Base-by-base conservation (phyloP, 495 filamentous ascomycete species). In the Neurospora sp. region DNA sequence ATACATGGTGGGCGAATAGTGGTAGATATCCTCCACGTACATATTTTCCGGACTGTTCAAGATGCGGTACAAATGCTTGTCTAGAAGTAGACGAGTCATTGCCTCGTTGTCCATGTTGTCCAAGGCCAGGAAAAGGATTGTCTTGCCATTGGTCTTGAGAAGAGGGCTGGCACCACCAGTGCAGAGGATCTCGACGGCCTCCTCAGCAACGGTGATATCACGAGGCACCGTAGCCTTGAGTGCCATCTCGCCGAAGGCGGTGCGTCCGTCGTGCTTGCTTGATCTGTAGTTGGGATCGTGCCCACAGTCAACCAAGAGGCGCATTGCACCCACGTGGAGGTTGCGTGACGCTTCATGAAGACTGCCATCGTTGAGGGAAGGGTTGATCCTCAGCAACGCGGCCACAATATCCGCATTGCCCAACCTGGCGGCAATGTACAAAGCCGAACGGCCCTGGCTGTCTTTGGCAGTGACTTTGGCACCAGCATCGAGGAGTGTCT, bases 1-100 rank as follows among this genome's bases (percentile, higher is more conserved):
- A 40, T 84, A 85, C 78, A 82, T 84, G 9, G 83, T 84, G 0
- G 83, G 83, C 3, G 83, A 84, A 70, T 81, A 84, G 38, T 80
- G 79, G 71, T 77, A 80, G 66, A 79, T 77, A 12, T 78, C 82
- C 20, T 84, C 77, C 31, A 75, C 77, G 59, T 81, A 85, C 6
- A 81, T 79, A 70, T 84, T 83, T 38, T 82, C 83, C 31, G 79
- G 78, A 37, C 80, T 83, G 70, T 85, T 84, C 38, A 85, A 77
- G 16, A 80, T 82, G 71, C 74, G 78, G 78, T 79, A 81, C 71
- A 79, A 76, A 70, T 71, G 73, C 70, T 75, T 80, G 59, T 73
- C 73, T 1, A 85, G 71, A 0, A 85, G 72, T 3, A 82, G 70
- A 39, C 75, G 79, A 0, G 80, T 81, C 59, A 83, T 84, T 8